phyloP scores from a whole-genome alignment of 2,329 filamentous ascomycete genomes.

The Hymenoscyphus linearis region DNA sequence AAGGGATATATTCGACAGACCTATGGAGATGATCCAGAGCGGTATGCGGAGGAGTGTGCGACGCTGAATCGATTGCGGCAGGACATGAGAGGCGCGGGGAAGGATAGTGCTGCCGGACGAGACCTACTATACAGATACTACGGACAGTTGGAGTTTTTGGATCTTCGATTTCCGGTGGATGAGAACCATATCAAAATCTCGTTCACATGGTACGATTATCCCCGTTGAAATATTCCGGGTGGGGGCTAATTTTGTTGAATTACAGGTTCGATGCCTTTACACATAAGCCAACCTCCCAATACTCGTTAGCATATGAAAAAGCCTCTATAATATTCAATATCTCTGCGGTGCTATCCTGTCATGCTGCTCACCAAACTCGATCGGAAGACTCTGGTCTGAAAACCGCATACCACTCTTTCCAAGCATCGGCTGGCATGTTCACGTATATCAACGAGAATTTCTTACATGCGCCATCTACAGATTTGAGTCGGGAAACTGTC shows the following conservation, averaged over 20 bases:
- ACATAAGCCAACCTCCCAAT: slow-evolving; percentile 93
- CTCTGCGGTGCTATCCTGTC: slow-evolving; percentile 90
- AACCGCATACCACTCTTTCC: slow-evolving; percentile 95
- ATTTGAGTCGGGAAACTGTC: slow-evolving; percentile 90
- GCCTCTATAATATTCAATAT: slow-evolving; percentile 99
- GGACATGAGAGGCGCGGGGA: slow-evolving; percentile 96
- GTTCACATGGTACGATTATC: slow-evolving; percentile 77
- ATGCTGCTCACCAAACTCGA: slow-evolving; percentile 88
- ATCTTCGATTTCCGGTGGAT: slow-evolving; percentile 92
- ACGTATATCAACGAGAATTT: slow-evolving; percentile 99
- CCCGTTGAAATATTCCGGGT: background rate
- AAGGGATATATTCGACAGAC: slow-evolving; percentile 90
- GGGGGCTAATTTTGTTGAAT: slow-evolving; percentile 13
- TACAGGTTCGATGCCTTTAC: slow-evolving; percentile 98
- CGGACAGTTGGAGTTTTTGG: slow-evolving; percentile 89
- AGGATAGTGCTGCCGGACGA: slow-evolving; percentile 88
- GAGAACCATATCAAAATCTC: slow-evolving; percentile 99
- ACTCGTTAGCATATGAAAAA: slow-evolving; percentile 95
- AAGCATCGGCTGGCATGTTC: slow-evolving; percentile 98
- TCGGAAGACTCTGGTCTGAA: slow-evolving; percentile 91
- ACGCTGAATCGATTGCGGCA: slow-evolving; percentile 92
- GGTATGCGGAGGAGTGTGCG: slow-evolving; percentile 90
- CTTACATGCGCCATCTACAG: slow-evolving; percentile 91
- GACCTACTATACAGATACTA: slow-evolving; percentile 97
- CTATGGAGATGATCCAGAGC: slow-evolving; percentile 94